Evolutionary conservation across 75 land plant species (phyloP).

Genomic region (Gnetum montanum): DNA sequence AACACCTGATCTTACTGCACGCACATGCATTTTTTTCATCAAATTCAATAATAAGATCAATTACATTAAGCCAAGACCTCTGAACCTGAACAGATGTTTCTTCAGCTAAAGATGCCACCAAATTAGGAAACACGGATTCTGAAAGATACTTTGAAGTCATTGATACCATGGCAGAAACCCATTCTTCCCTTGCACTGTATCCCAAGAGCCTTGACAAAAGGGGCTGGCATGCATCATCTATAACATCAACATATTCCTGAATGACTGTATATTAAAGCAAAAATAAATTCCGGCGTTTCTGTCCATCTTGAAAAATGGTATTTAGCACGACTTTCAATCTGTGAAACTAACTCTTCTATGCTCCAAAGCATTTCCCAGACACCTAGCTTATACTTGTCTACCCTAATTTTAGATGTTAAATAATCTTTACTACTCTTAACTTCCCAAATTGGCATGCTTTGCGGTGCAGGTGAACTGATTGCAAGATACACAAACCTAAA

Average conservation of each 20-base stretch:
- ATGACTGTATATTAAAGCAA: conserved; percentile 74
- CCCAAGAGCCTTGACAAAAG: conserved; percentile 68
- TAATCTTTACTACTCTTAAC: not conserved
- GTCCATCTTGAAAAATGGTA: conserved; percentile 78
- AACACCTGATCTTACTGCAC: conserved; percentile 40
- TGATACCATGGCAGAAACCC: conserved; percentile 71
- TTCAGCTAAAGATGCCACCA: conserved; percentile 37
- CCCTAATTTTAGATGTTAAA: not conserved
- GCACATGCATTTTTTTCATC: conserved; percentile 57
- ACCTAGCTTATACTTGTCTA: conserved; percentile 20
- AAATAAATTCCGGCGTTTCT: conserved; percentile 86
- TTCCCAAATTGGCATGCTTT: conserved; percentile 47
- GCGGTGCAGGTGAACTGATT: conserved; percentile 64
- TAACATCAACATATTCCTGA: conserved; percentile 64
- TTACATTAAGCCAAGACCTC: conserved; percentile 64
- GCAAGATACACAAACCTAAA: conserved; percentile 64
- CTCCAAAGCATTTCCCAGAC: conserved; percentile 77
- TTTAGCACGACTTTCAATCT: conserved; percentile 35
- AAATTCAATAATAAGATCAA: conserved; percentile 75
- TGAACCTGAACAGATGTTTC: conserved; percentile 29
- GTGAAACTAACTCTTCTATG: conserved; percentile 81
- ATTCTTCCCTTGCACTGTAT: conserved; percentile 94
- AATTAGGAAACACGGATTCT: conserved; percentile 50
- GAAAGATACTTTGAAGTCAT: conserved; percentile 62
- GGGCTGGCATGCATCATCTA: conserved; percentile 87